phyloP scores from a whole-genome alignment of 208 protist genomes.

The Trypanosomatidae sp. region DNA sequence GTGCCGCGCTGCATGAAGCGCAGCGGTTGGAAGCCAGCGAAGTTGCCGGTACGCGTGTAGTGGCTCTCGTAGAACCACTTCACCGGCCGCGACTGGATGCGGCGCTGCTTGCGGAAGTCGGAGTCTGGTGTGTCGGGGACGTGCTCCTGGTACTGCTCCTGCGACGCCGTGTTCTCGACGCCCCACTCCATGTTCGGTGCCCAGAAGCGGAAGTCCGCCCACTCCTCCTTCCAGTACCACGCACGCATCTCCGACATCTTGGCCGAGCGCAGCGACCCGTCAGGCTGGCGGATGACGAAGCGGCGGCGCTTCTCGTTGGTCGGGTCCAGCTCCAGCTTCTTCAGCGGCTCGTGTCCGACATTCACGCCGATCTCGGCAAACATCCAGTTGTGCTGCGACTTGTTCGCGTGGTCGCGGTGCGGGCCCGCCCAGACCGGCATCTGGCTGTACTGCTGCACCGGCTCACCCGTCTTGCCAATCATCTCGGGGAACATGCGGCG shows the following conservation, averaged over 20 bases:
- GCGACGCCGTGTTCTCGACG: conserved; percentile 90
- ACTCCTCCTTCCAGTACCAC: conserved; percentile 96
- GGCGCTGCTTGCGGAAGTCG: conserved; percentile 89
- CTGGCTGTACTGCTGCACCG: conserved; percentile 93
- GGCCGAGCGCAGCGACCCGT: conserved; percentile 91
- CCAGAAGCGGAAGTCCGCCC: conserved; percentile 95
- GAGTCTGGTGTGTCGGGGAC: conserved; percentile 89
- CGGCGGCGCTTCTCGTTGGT: conserved; percentile 93
- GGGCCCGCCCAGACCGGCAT: conserved; percentile 92
- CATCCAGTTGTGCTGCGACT: conserved; percentile 94
- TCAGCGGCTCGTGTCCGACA: conserved; percentile 91
- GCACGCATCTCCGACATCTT: conserved; percentile 95
- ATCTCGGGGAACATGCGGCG: conserved; percentile 94
- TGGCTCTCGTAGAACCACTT: conserved; percentile 96
- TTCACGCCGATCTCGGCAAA: conserved; percentile 95
- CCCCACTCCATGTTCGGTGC: conserved; percentile 94
- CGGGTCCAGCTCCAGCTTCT: conserved; percentile 92
- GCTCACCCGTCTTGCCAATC: conserved; percentile 90
- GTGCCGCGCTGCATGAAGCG: conserved; percentile 92
- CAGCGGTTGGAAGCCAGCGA: conserved; percentile 89
- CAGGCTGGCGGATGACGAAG: conserved; percentile 93
- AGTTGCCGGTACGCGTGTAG: conserved; percentile 91
- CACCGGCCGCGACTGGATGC: conserved; percentile 90
- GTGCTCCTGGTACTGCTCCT: conserved; percentile 94
- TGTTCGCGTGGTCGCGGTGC: conserved; percentile 91